These are phyloP conservation scores for Crithidia acanthocephali DNA, from an alignment of 208 protist species.

Conservation along the genomic window DNA sequence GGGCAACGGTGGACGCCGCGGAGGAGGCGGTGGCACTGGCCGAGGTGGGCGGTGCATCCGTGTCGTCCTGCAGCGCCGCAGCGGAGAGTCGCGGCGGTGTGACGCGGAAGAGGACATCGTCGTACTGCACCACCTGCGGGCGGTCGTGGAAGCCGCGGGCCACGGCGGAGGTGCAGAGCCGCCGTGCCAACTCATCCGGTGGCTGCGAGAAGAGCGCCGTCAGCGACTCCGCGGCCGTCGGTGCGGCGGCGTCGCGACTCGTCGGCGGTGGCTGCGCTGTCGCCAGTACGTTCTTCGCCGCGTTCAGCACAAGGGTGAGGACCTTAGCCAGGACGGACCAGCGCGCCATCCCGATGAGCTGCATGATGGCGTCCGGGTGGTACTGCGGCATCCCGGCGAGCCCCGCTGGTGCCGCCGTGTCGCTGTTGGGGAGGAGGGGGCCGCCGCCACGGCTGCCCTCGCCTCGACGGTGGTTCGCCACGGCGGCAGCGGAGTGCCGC, in stretches of 20 bases:
- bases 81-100: conserved; percentile 23
- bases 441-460: neutral
- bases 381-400: conserved; percentile 40
- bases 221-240: neutral
- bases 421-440: too few relatives aligned
- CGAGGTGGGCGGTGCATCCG: neutral
- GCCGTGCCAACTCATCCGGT: conserved; percentile 22
- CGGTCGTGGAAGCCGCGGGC: conserved; percentile 23
- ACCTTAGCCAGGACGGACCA: conserved; percentile 51
- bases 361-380: conserved; percentile 71
- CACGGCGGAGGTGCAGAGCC: conserved; percentile 30
- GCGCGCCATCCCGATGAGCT: conserved; percentile 69
- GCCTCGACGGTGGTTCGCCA: neutral
- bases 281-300: conserved; percentile 20
- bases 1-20: neutral
- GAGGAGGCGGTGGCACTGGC: neutral
- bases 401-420: neutral
- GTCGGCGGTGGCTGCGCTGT: neutral
- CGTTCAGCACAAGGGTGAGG: conserved; percentile 36
- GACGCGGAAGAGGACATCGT: conserved; percentile 23
- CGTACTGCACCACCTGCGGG: conserved; percentile 18
- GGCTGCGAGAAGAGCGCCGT: conserved; percentile 10
- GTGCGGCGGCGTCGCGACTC: neutral
- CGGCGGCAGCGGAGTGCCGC: neutral
- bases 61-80: conserved; percentile 10